These are phyloP conservation scores for Penicillium arizonense DNA, from an alignment of 495 filamentous ascomycete genomes.

Conservation along the genomic window DNA sequence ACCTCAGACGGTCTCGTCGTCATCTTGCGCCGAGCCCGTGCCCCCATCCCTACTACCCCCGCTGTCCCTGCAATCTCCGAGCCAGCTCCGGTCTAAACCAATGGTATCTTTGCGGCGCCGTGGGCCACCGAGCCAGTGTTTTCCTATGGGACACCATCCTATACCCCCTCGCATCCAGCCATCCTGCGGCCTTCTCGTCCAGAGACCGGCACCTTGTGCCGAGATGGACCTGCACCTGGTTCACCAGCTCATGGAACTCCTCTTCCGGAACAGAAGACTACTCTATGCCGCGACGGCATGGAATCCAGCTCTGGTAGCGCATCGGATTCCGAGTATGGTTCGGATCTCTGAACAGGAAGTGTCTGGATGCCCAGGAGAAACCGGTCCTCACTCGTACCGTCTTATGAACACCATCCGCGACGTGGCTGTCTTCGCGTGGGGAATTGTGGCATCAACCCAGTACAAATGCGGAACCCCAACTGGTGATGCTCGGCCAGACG, in stretches of 20 bases:
- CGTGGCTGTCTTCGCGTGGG: conserved; percentile 54
- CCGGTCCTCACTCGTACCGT: conserved; percentile 51
- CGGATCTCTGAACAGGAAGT: neutral
- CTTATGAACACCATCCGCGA: conserved; percentile 83
- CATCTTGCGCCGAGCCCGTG: conserved; percentile 72
- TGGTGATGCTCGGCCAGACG: conserved; percentile 57
- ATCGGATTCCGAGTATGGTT: conserved; percentile 1
- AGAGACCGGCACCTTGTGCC: neutral
- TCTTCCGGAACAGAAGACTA: conserved; percentile 8
- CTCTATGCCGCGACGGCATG: conserved; percentile 13
- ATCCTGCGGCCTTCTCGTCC: conserved; percentile 24
- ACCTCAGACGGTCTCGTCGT: conserved; percentile 88
- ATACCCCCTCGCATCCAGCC: conserved; percentile 11
- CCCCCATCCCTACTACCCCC: conserved; percentile 56
- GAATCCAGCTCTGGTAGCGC: neutral
- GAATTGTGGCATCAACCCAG: conserved; percentile 75
- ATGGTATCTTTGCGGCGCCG: conserved; percentile 75
- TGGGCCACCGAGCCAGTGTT: conserved; percentile 66
- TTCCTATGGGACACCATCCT: conserved; percentile 21
- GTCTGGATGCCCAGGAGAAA: neutral
- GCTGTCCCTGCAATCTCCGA: conserved; percentile 33
- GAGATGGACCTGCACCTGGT: neutral
- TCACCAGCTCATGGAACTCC: neutral
- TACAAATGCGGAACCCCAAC: conserved; percentile 61
- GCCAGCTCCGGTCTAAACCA: conserved; percentile 39